Percentiles rank a stretch among this genome's conserved stretches.
Evolutionary conservation across 495 filamentous ascomycete species (phyloP).

Genomic region (Neurospora tetrasperma): DNA sequence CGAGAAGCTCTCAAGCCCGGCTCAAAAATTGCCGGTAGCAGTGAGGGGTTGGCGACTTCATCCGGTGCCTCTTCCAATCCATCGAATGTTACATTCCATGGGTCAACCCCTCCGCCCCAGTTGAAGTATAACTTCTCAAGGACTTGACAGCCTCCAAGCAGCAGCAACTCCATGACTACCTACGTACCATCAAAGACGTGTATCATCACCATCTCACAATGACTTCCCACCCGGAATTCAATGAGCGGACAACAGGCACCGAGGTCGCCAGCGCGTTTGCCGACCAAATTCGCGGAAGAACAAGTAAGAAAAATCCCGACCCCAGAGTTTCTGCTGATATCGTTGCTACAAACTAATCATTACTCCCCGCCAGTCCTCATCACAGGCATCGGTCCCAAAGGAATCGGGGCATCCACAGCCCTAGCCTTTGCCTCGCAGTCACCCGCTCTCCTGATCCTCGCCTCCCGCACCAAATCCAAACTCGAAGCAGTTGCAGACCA

Average conservation of each 20-base stretch:
- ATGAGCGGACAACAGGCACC: slow-evolving; percentile 31
- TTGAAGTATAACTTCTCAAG: not conserved
- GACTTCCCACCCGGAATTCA: slow-evolving; percentile 34
- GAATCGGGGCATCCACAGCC: slow-evolving; percentile 43
- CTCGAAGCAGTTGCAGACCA: slow-evolving; percentile 36
- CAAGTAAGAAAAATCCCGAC: slow-evolving; percentile 16
- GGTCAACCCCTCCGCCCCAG: not conserved
- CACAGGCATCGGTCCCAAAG: slow-evolving; percentile 43
- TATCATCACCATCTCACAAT: slow-evolving; percentile 9
- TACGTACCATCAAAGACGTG: not conserved
- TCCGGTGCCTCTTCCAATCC: not conserved
- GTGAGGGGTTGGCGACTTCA: not conserved
- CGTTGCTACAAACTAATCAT: fast-evolving
- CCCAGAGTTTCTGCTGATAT: not conserved
- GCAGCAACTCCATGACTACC: not conserved
- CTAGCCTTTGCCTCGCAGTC: slow-evolving; percentile 43
- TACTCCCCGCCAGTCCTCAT: slow-evolving; percentile 23
- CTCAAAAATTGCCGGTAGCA: not conserved
- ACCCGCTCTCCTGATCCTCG: slow-evolving; percentile 42
- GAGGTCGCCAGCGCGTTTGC: slow-evolving; percentile 35
- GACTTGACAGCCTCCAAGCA: not conserved
- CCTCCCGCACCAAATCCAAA: slow-evolving; percentile 41
- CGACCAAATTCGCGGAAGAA: slow-evolving; percentile 28
- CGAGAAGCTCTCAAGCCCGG: not conserved
- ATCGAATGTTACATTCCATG: not conserved